phyloP scores from a whole-genome alignment of 2,329 filamentous ascomycete genomes.

The Daldinia sp. region DNA sequence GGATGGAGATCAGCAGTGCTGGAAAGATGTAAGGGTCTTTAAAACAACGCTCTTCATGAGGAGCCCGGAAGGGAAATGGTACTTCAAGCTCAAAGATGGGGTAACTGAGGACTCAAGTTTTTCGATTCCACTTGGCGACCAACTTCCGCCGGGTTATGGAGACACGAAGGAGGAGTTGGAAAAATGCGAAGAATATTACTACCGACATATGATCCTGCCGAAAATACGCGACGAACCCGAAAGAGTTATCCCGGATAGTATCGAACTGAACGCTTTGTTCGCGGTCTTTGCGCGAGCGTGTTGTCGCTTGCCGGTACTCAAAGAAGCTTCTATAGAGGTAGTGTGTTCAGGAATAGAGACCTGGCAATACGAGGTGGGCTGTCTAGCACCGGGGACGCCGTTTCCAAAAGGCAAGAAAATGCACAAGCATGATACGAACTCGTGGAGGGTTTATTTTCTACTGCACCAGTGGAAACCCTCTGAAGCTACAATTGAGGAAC shows the following conservation, averaged over 20 bases:
- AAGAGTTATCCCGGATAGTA: neutral
- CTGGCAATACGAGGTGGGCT: neutral
- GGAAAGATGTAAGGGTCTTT: neutral
- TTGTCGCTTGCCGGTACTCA: neutral
- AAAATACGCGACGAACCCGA: neutral
- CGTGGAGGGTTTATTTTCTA: neutral
- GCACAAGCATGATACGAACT: neutral
- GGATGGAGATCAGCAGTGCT: neutral
- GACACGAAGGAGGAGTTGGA: neutral
- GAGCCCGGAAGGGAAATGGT: neutral
- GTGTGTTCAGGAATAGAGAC: neutral
- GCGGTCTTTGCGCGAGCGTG: neutral
- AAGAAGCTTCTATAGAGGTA: neutral
- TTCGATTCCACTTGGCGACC: neutral
- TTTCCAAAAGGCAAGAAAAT: neutral
- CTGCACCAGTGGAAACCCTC: neutral
- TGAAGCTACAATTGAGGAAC: neutral
- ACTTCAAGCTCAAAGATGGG: neutral
- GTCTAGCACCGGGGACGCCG: neutral
- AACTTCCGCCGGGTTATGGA: neutral
- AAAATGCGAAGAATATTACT: neutral
- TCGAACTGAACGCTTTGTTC: neutral
- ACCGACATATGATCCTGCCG: neutral
- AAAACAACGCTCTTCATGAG: neutral
- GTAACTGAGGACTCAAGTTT: neutral